Percentiles rank a stretch among this genome's conserved stretches.
phyloP scores from a whole-genome alignment of 2,329 filamentous ascomycete genomes.

The Fusarium scirpi region DNA sequence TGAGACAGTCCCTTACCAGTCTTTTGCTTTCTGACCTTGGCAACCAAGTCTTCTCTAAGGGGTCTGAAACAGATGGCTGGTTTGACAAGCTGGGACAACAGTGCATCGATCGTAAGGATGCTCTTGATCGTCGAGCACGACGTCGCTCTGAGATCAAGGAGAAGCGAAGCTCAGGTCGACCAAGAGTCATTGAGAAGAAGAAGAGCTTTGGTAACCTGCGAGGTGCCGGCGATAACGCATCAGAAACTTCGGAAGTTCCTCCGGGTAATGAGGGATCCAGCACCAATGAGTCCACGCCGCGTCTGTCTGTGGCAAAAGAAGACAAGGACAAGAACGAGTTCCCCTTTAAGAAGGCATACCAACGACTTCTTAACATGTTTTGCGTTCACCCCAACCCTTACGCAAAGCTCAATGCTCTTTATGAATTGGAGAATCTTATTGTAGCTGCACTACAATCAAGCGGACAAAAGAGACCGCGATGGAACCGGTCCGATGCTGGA shows the following conservation, averaged over 20 bases:
- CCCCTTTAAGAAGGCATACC: slow-evolving; percentile 84
- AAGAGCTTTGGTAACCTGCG: slow-evolving; percentile 76
- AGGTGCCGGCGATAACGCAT: slow-evolving; percentile 58
- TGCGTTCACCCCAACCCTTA: slow-evolving; percentile 90
- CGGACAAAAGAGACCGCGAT: slow-evolving; percentile 51
- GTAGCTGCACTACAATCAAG: slow-evolving; percentile 71
- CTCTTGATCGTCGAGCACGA: slow-evolving; percentile 62
- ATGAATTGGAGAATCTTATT: slow-evolving; percentile 86
- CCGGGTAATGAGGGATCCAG: slow-evolving; percentile 56
- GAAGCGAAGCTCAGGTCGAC: slow-evolving; percentile 60
- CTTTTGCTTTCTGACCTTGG: slow-evolving; percentile 91
- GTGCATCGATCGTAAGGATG: slow-evolving; percentile 72
- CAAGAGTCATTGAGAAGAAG: slow-evolving; percentile 71
- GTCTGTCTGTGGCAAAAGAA: slow-evolving; percentile 43
- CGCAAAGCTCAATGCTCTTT: slow-evolving; percentile 83
- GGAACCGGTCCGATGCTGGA: slow-evolving; percentile 54
- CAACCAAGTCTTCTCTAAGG: slow-evolving; percentile 84
- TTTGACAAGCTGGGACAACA: slow-evolving; percentile 77
- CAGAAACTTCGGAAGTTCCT: slow-evolving; percentile 56
- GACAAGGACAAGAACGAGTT: slow-evolving; percentile 65
- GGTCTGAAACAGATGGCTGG: slow-evolving; percentile 94
- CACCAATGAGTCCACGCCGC: slow-evolving; percentile 46
- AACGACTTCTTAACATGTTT: slow-evolving; percentile 84
- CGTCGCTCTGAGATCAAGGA: slow-evolving; percentile 57
- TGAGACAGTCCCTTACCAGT: slow-evolving; percentile 84